Base-by-base conservation (phyloP, 768 basidiomycete genomes). In the Panaeolus papilionaceus region DNA sequence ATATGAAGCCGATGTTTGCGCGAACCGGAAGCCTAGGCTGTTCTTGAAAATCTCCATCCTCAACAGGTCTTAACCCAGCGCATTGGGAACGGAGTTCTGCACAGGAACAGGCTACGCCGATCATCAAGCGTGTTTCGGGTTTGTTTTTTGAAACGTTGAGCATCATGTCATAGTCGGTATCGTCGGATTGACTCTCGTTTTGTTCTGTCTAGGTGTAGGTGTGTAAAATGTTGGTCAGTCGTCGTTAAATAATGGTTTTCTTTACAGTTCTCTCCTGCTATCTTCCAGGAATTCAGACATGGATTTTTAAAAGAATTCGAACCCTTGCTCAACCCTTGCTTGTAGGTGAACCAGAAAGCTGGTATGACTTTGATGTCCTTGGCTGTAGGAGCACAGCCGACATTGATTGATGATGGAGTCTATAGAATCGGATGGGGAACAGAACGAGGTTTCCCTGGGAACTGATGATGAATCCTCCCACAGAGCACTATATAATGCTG, bases 401-500 rank as follows among this genome's bases (percentile, higher is more conserved):
- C 47, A 49, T 58, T 58, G 54, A 58, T 58, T 58, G 54, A 58
- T 58, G 54, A 58, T 58, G 54, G 54, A 58, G 54, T 16, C 54
- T 33, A 58, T 33, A 33, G 54, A 58, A 23, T 51, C 20, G 26
- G 47, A 51, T 23, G 28, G 28, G 28, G 54, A 51, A 23, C 4
- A 47, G 23, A 26, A 10, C 33, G 54, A 58, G 54, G 54, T 58
- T 58, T 12, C 54, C 54, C 54, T 58, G 54, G 54, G 54, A 58
- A 58, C 54, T 58, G 54, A 28, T 58, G 54, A 58, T 58, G 54
- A 58, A 66, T 69, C 61, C 64, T 65, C 66, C n/a, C 54, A 38
- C 39, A 28, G 12, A 61, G 47, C 64, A 23, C 65, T 81, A 81
- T 82, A 81, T 76, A 81, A 80, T 42, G 72, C 49, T 54, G 65